Evolutionary conservation across 2,329 filamentous ascomycete species (phyloP), one percentile per base, ranked within the genome.

Genomic region (Aureobasidium sp.): DNA sequence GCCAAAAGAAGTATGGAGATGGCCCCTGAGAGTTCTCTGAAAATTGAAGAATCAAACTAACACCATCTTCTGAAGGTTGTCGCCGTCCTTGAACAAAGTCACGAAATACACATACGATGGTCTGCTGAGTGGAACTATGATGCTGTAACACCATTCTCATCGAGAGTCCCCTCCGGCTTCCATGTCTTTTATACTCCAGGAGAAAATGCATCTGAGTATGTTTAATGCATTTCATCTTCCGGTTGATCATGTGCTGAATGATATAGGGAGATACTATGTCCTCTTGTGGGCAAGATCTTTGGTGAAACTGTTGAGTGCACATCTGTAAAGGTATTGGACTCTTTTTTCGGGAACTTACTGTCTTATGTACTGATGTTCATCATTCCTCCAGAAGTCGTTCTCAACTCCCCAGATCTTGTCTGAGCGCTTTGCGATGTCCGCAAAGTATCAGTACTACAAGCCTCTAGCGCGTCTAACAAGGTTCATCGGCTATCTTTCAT

Each of bases 31-130:
- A 8, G 13, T 10, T 12, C 3, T 53, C 10, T 8, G 7, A 20
- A 8, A 5, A 10, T 27, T n/a, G 29, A 13, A 44, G 51, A 37
- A 44, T 32, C 20, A 62, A 26, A 29, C 52, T 44, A 32, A 37
- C 61, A 63, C 5, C 67, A 69, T 29, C 20, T 17, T 7, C 12
- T 2, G n/a, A 69, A 85, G 83, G 73, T 94, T 17, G 81, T 80
- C 63, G 74, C 80, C 29, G 75, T 88, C 15, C 77, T 96, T 29
- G 79, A 81, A 60, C 79, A 83, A 68, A 84, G 83, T 66, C 83
- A 87, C 68, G 86, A 91, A 72, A 76, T 97, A 46, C 88, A 93
- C 73, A 77, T 97, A 63, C 84, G 88, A 71, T 96, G 92, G 90
- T 81, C 84, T n/a, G 84, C 85, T 15, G 77, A 84, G 2, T 69